Conservation (phyloP, 148 eudicot genomes). For the Selenicereus undatus region DNA sequence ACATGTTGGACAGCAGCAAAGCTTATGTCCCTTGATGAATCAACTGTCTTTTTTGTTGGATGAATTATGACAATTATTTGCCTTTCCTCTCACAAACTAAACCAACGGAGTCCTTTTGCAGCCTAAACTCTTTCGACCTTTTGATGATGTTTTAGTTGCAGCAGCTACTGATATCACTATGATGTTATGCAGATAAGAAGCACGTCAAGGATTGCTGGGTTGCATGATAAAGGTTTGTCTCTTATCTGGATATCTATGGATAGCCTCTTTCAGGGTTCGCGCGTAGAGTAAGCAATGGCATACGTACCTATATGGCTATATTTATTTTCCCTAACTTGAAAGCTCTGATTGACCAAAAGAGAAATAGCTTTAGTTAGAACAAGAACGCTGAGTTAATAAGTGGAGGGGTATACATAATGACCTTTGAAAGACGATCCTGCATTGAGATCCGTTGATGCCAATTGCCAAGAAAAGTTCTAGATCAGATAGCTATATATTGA, state of each 20-base stretch:
- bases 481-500: too few species aligned
- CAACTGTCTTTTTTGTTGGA: neutral
- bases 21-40: neutral
- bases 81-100: neutral
- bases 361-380: neutral
- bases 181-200: conserved; percentile 50
- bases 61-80: neutral
- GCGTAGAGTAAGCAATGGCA: neutral
- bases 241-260: neutral
- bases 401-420: neutral
- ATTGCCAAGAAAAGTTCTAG: neutral
- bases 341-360: neutral
- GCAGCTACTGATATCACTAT: conserved; percentile 9
- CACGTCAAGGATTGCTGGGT: conserved; percentile 57
- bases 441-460: neutral
- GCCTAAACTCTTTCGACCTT: neutral
- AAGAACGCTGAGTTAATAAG: neutral
- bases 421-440: neutral
- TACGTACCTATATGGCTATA: neutral
- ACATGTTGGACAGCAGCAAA: neutral
- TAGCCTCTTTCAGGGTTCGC: neutral
- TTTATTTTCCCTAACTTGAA: neutral
- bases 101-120: neutral
- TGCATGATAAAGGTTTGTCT: conserved; percentile 82
- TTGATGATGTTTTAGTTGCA: neutral